These are phyloP conservation scores for Phialophora chinensis DNA, from an alignment of 2,329 filamentous ascomycete species.

Conservation along the genomic window DNA sequence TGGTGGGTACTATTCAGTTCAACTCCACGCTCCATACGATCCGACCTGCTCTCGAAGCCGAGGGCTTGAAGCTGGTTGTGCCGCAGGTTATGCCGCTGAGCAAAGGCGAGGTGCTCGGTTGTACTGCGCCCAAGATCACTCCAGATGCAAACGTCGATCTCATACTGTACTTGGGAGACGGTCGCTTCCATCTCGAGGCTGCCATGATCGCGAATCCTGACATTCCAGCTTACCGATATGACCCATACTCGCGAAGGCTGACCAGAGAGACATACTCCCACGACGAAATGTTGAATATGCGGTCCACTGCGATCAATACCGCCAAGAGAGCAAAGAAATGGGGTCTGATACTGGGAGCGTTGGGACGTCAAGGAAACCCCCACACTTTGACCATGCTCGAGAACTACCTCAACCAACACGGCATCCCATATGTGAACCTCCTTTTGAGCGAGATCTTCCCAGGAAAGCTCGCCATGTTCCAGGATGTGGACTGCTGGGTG, in stretches of 20 bases:
- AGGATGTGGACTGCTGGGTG: slow-evolving; percentile 95
- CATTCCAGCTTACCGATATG: slow-evolving; percentile 92
- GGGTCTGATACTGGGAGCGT: slow-evolving; percentile 90
- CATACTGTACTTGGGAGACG: slow-evolving; percentile 88
- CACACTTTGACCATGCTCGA: slow-evolving; percentile 90
- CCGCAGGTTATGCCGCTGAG: slow-evolving; percentile 92
- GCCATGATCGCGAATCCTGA: slow-evolving; percentile 98
- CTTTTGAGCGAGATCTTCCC: slow-evolving; percentile 95
- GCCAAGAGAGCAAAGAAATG: slow-evolving; percentile 83
- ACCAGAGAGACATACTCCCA: slow-evolving; percentile 93
- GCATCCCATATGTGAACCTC: slow-evolving; percentile 82
- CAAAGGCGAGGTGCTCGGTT: slow-evolving; percentile 96
- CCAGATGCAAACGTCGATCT: slow-evolving; percentile 68
- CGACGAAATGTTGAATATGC: slow-evolving; percentile 82
- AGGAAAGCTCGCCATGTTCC: slow-evolving; percentile 90
- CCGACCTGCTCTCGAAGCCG: slow-evolving; percentile 74
- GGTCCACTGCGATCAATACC: slow-evolving; percentile 74
- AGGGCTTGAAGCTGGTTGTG: slow-evolving; percentile 83
- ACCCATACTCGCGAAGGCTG: slow-evolving; percentile 90
- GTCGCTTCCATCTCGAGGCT: slow-evolving; percentile 93
- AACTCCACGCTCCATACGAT: slow-evolving; percentile 95
- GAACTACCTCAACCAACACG: slow-evolving; percentile 70
- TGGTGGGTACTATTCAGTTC: slow-evolving; percentile 98
- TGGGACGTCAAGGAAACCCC: slow-evolving; percentile 94
- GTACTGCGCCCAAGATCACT: slow-evolving; percentile 81